phyloP scores from a whole-genome alignment of 2,329 filamentous ascomycete genomes.

The Fusarium sarcochroum region DNA sequence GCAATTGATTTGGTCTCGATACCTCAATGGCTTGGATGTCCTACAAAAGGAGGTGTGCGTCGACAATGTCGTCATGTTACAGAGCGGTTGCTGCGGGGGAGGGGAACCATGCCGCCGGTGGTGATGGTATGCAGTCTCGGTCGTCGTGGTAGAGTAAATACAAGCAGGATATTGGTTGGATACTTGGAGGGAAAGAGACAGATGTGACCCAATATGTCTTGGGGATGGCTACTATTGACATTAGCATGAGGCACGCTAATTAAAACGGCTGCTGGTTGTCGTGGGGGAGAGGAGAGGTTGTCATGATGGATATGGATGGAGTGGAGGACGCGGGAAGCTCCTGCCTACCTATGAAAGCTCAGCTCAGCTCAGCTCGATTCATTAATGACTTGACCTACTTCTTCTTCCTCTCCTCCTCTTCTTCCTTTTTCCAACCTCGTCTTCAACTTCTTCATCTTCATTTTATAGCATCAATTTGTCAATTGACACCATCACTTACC shows the following conservation, averaged over 20 bases:
- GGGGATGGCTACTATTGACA: constrained; percentile 7
- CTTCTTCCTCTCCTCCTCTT: constrained; percentile 7
- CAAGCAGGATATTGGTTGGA: constrained; percentile 27
- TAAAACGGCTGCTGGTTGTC: constrained; percentile 18
- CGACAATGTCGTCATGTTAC: constrained; percentile 48
- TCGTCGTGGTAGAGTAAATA: constrained; percentile 15
- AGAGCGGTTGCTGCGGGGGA: constrained; percentile 37
- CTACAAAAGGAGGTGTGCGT: constrained; percentile 26
- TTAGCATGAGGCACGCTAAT: constrained; percentile 9
- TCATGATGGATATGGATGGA: constrained; percentile 35
- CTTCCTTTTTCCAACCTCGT: constrained; percentile 2
- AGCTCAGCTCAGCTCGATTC: constrained; percentile 5
- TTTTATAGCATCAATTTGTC: constrained; percentile 28
- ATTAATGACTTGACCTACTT: constrained; percentile 7
- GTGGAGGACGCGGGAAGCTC: constrained; percentile 28
- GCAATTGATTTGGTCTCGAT: not conserved
- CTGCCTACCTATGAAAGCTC: constrained; percentile 25
- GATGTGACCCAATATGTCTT: constrained; percentile 16
- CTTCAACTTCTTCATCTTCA: constrained; percentile 10
- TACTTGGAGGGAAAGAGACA: constrained; percentile 18
- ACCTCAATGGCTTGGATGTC: constrained; percentile 7
- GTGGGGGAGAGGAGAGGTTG: constrained; percentile 16
- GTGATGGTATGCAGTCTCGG: constrained; percentile 28
- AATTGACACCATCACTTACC: constrained; percentile 20
- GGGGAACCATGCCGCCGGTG: constrained; percentile 34